A percentile compares a stretch with the other conserved stretches of the same genome.
Evolutionary conservation across 2,329 filamentous ascomycete genomes (phyloP).

Genomic region (Fusarium compactum): DNA sequence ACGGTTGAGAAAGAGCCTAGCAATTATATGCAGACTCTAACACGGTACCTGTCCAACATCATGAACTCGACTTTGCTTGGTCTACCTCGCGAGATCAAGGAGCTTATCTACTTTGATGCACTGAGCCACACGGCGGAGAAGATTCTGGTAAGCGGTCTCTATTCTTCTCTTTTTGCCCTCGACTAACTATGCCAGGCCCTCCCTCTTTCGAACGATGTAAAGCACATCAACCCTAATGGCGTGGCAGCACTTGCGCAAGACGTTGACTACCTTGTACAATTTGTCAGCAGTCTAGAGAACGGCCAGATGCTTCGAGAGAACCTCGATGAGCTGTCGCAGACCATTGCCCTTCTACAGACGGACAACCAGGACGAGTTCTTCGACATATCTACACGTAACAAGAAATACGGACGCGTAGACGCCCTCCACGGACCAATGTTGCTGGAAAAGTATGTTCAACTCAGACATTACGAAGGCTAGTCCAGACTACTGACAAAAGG

Average conservation of each 20-base stretch:
- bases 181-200: conserved; percentile 66
- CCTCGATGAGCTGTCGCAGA: conserved; percentile 93
- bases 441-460: conserved; percentile 83
- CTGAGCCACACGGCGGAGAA: conserved; percentile 89
- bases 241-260: conserved; percentile 85
- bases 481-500: conserved; percentile 35
- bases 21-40: conserved; percentile 96
- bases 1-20: conserved; percentile 78
- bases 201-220: conserved; percentile 82
- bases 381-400: conserved; percentile 88
- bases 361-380: conserved; percentile 98
- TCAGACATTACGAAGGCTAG: not conserved
- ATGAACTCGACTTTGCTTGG: conserved; percentile 95
- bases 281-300: conserved; percentile 88
- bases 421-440: conserved; percentile 88
- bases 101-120: conserved; percentile 97
- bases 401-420: conserved; percentile 94
- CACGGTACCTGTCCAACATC: conserved; percentile 91
- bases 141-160: conserved; percentile 71
- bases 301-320: conserved; percentile 87
- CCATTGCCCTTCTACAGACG: conserved; percentile 84
- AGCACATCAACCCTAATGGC: conserved; percentile 87
- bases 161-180: not conserved
- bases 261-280: conserved; percentile 84
- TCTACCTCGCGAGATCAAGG: conserved; percentile 94